phyloP scores from a whole-genome alignment of 2,329 filamentous ascomycete species.

The Moelleriella libera region DNA sequence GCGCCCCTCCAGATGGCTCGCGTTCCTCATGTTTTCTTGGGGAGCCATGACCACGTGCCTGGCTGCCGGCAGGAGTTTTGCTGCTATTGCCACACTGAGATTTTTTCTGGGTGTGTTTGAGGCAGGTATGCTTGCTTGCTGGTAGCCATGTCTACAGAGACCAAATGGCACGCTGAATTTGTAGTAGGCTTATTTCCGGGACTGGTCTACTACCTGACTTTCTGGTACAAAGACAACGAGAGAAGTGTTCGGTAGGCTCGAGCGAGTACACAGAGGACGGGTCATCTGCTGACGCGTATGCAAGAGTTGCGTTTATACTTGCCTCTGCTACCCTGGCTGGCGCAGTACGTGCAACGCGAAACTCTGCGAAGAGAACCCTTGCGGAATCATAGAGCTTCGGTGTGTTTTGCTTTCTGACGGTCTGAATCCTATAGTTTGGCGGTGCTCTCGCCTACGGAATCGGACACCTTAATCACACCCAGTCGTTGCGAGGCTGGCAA shows the following conservation, averaged over 20 bases:
- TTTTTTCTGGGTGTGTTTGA: constrained; percentile 56
- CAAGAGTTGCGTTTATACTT: constrained; percentile 54
- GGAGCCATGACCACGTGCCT: constrained; percentile 53
- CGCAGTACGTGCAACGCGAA: constrained; percentile 25
- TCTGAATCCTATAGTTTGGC: constrained; percentile 30
- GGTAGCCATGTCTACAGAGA: too few species aligned
- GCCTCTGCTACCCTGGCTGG: constrained; percentile 56
- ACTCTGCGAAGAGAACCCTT: background rate
- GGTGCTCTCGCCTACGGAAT: constrained; percentile 61
- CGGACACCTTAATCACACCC: constrained; percentile 52
- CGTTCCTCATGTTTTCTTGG: constrained; percentile 54
- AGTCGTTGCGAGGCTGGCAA: constrained; percentile 53
- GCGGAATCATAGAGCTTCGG: background rate
- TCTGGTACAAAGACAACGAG: constrained; percentile 61
- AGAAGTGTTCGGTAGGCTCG: constrained; percentile 39
- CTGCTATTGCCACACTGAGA: constrained; percentile 49
- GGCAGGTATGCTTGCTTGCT: constrained; percentile 19
- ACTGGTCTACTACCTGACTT: constrained; percentile 53
- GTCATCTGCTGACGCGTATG: background rate
- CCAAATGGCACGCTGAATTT: constrained; percentile 17
- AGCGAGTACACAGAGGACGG: background rate
- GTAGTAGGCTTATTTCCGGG: constrained; percentile 45
- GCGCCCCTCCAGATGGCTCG: constrained; percentile 47
- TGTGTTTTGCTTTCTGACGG: background rate
- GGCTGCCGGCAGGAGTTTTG: constrained; percentile 48